A percentile compares a stretch with the other conserved stretches of the same genome.
Evolutionary conservation across 306 rosid genomes (phyloP).

Genomic region (Castanospermum australe): DNA sequence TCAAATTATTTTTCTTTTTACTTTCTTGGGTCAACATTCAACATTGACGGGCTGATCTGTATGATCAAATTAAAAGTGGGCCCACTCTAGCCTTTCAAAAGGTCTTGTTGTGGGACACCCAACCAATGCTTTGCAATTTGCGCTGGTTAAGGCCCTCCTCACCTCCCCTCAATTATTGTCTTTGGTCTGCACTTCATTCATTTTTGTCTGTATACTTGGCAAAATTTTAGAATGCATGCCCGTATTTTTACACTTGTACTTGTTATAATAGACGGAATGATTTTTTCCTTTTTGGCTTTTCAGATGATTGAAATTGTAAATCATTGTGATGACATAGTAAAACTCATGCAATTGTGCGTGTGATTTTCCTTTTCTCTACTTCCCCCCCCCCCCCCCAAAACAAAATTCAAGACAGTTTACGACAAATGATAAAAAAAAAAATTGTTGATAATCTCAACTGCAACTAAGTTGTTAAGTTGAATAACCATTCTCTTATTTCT

Average conservation of each 20-base stretch:
- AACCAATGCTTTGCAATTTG: not conserved
- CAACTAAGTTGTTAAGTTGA: no score
- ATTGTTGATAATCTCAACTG: no score
- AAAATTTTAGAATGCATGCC: not conserved
- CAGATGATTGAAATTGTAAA: no score
- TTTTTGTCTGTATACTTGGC: not conserved
- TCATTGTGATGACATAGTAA: no score
- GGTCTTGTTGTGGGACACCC: not conserved
- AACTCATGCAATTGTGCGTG: no score
- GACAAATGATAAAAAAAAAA: no score
- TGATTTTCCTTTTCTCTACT: no score
- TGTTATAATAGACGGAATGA: no score
- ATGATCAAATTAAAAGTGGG: not conserved
- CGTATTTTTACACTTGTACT: not conserved
- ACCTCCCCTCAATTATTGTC: conserved; percentile 5
- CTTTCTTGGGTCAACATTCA: conserved; percentile 42
- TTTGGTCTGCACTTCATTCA: not conserved
- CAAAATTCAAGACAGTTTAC: no score
- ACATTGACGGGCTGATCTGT: conserved; percentile 31
- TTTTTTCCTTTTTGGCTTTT: no score
- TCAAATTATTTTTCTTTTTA: not conserved
- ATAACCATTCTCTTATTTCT: not conserved
- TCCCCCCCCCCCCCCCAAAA: no score
- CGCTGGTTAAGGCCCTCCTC: not conserved
- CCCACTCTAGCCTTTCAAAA: conserved; percentile 21